Percentiles rank a stretch among this genome's conserved stretches.
Conservation (phyloP, 805 yeast genomes). For the Tetrapisispora namnaoensis region DNA sequence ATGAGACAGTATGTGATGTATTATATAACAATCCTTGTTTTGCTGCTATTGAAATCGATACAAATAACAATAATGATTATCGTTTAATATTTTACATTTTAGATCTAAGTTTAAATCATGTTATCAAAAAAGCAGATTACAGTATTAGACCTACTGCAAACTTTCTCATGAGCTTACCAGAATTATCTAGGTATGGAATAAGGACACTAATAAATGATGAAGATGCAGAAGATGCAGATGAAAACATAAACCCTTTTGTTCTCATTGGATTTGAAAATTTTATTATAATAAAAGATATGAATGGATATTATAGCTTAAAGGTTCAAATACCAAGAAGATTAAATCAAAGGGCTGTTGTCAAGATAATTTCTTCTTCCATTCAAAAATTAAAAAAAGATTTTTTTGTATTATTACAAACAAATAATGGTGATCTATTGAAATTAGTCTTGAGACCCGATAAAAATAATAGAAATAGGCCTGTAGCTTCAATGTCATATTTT, state of each 20-base stretch:
- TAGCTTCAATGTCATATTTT: conserved; percentile 53
- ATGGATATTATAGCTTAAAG: conserved; percentile 27
- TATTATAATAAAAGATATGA: conserved; percentile 41
- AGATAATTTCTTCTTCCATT: conserved; percentile 47
- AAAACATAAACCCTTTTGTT: conserved; percentile 35
- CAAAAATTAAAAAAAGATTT: conserved; percentile 56
- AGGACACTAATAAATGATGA: conserved; percentile 4
- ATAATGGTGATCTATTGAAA: conserved; percentile 68
- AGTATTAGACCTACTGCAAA: conserved; percentile 32
- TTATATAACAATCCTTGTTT: conserved; percentile 78
- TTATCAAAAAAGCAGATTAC: conserved; percentile 43
- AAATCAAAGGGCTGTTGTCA: conserved; percentile 13
- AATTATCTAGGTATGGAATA: conserved; percentile 17
- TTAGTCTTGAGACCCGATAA: conserved; percentile 41
- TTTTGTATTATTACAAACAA: conserved; percentile 61
- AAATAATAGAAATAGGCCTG: conserved; percentile 28
- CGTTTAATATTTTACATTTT: conserved; percentile 62
- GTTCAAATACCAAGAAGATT: conserved; percentile 50
- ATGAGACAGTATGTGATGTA: conserved; percentile 54
- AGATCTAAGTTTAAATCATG: conserved; percentile 77
- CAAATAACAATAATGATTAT: conserved; percentile 30
- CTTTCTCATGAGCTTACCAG: conserved; percentile 59
- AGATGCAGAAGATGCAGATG: conserved; percentile 45
- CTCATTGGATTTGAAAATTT: conserved; percentile 51
- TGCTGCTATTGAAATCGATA: conserved; percentile 66